Percentiles rank a stretch among this genome's conserved stretches.
Evolutionary conservation across 2,329 filamentous ascomycete genomes (phyloP).

Genomic region (Camillea tinctor): DNA sequence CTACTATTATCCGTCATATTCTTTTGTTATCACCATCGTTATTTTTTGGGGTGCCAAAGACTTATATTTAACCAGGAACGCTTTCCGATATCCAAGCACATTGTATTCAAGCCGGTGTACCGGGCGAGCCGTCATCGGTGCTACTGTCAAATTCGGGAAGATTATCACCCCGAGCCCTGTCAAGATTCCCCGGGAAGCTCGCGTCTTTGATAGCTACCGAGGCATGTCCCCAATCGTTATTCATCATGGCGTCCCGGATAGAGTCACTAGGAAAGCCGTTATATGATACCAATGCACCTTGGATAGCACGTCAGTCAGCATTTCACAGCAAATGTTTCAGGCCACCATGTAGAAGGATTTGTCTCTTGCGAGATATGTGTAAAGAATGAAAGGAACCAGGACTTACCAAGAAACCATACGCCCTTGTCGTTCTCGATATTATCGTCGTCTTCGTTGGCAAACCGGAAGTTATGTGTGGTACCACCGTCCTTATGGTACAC

Average conservation of each 20-base stretch:
- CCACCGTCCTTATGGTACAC: conserved; percentile 23
- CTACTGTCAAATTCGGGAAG: neutral
- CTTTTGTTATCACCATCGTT: too few relatives aligned
- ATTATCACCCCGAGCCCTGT: neutral
- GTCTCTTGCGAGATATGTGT: too few relatives aligned
- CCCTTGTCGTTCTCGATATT: conserved; percentile 17
- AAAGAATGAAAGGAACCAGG: neutral
- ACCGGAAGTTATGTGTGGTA: conserved; percentile 17
- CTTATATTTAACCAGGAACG: too few relatives aligned
- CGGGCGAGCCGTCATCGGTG: neutral
- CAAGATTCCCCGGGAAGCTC: neutral
- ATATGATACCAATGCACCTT: neutral
- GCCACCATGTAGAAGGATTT: neutral
- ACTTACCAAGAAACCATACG: conserved; percentile 11
- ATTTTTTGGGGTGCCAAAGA: too few relatives aligned
- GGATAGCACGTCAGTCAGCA: neutral
- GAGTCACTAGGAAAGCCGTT: neutral
- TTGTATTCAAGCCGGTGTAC: neutral
- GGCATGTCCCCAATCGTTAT: neutral
- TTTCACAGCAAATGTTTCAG: neutral
- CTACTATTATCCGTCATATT: too few relatives aligned
- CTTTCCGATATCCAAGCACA: too few relatives aligned
- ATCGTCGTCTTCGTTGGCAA: conserved; percentile 14
- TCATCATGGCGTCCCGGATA: neutral
- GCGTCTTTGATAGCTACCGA: neutral